Base-by-base conservation (phyloP, 495 filamentous ascomycete species). In the Neurospora sp. region DNA sequence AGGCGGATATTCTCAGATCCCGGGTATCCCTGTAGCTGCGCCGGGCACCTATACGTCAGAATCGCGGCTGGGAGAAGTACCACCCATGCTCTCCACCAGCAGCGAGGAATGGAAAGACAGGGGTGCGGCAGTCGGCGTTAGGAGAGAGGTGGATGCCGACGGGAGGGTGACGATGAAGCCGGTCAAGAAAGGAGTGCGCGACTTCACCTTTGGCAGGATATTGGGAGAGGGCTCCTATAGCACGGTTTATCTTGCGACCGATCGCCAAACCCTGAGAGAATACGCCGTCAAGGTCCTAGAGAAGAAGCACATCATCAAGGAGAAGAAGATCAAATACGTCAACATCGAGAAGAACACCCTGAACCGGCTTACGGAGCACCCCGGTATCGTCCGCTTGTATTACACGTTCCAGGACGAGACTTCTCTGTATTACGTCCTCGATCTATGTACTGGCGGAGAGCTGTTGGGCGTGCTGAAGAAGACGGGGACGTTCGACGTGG, bases 301-400 rank as follows among this genome's bases (percentile, higher is more conserved):
- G 83, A 99, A 99, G 84, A 90, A 94, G 75, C 96, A 99, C 82
- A 99, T 99, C 77, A 98, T 99, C 86, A 98, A 98, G 84, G 96
- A 99, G 83, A 97, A 95, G 82, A 99, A 99, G 86, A 96, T 99
- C 76, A 99, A 99, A 85, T 99, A 99, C 80, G 96, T 99, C 79
- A 98, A 98, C 81, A 98, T 99, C 76, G 96, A 99, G 83, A 98
- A 97, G 84, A 94, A 99, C 82, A 97, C 96, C 11, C 86, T 99
- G 40, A 99, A 99, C 79, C 90, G 94, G 73, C 84, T 99, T 71
- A 97, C 94, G 19, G 96, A 98, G 70, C 96, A 99, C 78, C 96
- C 96, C 10, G 96, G 96, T 13, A 94, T 99, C 76, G 94, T 99
- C 71, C 92, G 96, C 72, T 87, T 99, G 45, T 99, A 98, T 78